phyloP scores from a whole-genome alignment of 495 filamentous ascomycete genomes.

The Terfezia boudieri region DNA sequence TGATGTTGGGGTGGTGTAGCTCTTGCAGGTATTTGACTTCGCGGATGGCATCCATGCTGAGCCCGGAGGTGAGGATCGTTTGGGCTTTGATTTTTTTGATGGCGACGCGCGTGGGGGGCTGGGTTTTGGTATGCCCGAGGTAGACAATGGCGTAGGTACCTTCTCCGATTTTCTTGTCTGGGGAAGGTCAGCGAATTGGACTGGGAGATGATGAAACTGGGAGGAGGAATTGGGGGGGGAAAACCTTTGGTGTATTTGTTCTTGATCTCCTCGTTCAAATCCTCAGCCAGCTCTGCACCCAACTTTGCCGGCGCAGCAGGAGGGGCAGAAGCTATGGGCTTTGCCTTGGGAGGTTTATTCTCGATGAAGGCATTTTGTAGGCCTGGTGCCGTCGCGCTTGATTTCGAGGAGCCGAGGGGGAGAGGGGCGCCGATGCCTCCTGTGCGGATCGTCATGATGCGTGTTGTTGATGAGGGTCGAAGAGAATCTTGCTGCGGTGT shows the following conservation, averaged over 20 bases:
- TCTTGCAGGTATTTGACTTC: slow-evolving; percentile 91
- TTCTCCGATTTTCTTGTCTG: slow-evolving; percentile 77
- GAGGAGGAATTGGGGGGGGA: background rate
- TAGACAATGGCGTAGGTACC: slow-evolving; percentile 95
- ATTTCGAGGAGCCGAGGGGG: background rate
- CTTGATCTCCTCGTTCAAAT: slow-evolving; percentile 74
- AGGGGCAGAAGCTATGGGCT: background rate
- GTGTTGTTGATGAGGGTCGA: too few relatives aligned
- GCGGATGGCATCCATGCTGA: slow-evolving; percentile 81
- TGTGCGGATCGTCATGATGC: too few relatives aligned
- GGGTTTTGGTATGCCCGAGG: slow-evolving; percentile 48
- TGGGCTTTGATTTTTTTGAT: slow-evolving; percentile 98
- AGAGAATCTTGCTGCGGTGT: too few relatives aligned
- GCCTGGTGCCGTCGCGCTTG: background rate
- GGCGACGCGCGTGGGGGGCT: slow-evolving; percentile 51
- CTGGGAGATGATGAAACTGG: background rate
- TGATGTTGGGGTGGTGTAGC: slow-evolving; percentile 88
- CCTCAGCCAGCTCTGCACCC: slow-evolving; percentile 30
- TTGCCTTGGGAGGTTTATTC: background rate
- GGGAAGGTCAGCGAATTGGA: background rate
- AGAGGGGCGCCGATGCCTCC: background rate
- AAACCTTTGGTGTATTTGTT: slow-evolving; percentile 69
- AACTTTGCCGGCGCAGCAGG: slow-evolving; percentile 29
- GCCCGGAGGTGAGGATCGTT: slow-evolving; percentile 56
- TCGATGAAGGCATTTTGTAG: background rate